phyloP scores from a whole-genome alignment of 345 rosid genomes.

The Cardiospermum halicacabum region DNA sequence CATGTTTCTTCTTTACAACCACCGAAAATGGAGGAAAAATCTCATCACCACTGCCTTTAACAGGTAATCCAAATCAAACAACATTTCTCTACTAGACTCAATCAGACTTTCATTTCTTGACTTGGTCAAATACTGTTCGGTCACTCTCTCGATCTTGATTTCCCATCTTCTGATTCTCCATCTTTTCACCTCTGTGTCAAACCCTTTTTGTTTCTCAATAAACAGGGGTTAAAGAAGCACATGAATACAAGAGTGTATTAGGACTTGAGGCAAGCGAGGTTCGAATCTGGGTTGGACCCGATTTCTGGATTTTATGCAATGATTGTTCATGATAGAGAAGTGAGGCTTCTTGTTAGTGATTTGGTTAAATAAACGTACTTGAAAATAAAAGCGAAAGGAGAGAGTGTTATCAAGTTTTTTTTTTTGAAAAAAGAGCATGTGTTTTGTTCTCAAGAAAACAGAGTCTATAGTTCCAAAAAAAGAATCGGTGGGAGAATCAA shows the following conservation, averaged over 20 bases:
- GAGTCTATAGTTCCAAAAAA: slow-evolving; percentile 57
- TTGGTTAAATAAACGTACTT: slow-evolving; percentile 47
- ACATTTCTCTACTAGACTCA: slow-evolving; percentile 73
- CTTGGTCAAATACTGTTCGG: slow-evolving; percentile 79
- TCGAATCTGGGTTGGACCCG: slow-evolving; percentile 84
- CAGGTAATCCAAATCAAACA: slow-evolving; percentile 52
- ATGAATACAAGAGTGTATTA: slow-evolving; percentile 49
- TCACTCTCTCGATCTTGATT: slow-evolving; percentile 72
- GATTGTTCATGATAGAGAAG: slow-evolving; percentile 64
- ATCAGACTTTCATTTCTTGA: slow-evolving; percentile 72
- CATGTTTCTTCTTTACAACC: slow-evolving; percentile 50
- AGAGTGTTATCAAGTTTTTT: slow-evolving; percentile 31
- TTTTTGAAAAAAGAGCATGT: slow-evolving; percentile 79
- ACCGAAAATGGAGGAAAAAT: too few relatives aligned
- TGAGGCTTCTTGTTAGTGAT: slow-evolving; percentile 75
- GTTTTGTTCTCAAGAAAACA: slow-evolving; percentile 44
- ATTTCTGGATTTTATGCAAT: slow-evolving; percentile 74
- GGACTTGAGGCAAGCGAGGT: slow-evolving; percentile 73
- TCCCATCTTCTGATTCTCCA: slow-evolving; percentile 56
- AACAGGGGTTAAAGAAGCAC: slow-evolving; percentile 61
- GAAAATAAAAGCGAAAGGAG: slow-evolving; percentile 42
- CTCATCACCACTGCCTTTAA: slow-evolving; percentile 20
- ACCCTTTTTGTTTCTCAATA: slow-evolving; percentile 74
- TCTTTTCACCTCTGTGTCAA: slow-evolving; percentile 68
- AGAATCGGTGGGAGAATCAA: slow-evolving; percentile 63